phyloP scores from a whole-genome alignment of 805 yeast species.

The Kuraishia ogatae region DNA sequence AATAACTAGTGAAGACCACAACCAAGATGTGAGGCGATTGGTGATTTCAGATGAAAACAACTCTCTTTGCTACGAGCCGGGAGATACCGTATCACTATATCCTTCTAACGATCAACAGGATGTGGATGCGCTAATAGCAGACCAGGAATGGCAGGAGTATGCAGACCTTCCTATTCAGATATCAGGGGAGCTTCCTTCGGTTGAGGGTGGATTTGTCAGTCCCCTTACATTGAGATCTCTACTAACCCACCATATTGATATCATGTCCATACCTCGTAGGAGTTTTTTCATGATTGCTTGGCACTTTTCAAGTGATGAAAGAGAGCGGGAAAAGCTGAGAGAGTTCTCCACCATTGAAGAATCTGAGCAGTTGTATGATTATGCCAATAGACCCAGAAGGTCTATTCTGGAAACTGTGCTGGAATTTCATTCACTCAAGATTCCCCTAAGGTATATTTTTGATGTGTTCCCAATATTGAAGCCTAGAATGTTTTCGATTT shows the following conservation, averaged over 20 bases:
- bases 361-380: slow-evolving; percentile 76
- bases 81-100: slow-evolving; percentile 73
- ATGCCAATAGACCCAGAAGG: slow-evolving; percentile 89
- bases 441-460: slow-evolving; percentile 68
- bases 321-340: slow-evolving; percentile 66
- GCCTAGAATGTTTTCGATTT: slow-evolving; percentile 81
- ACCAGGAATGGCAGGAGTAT: slow-evolving; percentile 65
- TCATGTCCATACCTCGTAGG: slow-evolving; percentile 74
- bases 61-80: slow-evolving; percentile 46
- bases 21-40: slow-evolving; percentile 81
- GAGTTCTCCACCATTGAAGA: slow-evolving; percentile 71
- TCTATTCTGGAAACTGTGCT: slow-evolving; percentile 75
- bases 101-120: slow-evolving; percentile 60
- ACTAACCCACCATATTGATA: slow-evolving; percentile 72
- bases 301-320: slow-evolving; percentile 67
- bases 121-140: slow-evolving; percentile 55
- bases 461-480: slow-evolving; percentile 74
- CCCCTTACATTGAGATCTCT: slow-evolving; percentile 64
- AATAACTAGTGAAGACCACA: slow-evolving; percentile 65
- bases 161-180: slow-evolving; percentile 54
- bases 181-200: slow-evolving; percentile 23
- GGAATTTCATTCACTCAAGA: slow-evolving; percentile 68
- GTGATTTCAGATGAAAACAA: slow-evolving; percentile 24
- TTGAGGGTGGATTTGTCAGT: slow-evolving; percentile 55
- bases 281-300: slow-evolving; percentile 68